Evolutionary conservation across 306 rosid species (phyloP).

Genomic region (Styphnolobium japonicum): DNA sequence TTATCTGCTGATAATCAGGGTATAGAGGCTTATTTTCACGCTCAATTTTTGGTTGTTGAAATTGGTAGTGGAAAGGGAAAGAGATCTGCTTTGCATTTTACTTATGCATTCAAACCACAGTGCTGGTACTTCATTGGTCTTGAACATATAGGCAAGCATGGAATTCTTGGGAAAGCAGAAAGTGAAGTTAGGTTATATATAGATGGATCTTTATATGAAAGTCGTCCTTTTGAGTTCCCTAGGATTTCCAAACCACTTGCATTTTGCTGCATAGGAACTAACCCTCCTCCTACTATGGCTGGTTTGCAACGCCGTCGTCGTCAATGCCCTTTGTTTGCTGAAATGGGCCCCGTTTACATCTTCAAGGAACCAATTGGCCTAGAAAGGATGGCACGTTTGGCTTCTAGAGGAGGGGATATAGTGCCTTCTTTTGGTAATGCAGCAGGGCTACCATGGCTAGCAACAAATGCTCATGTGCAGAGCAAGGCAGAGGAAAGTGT

Average conservation of each 20-base stretch:
- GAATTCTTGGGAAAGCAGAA: slow-evolving; percentile 82
- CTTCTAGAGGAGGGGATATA: slow-evolving; percentile 88
- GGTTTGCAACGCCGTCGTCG: slow-evolving; percentile 99
- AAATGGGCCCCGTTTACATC: slow-evolving; percentile 96
- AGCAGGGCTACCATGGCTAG: slow-evolving; percentile 90
- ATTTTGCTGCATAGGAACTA: slow-evolving; percentile 98
- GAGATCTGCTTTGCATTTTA: slow-evolving; percentile 94
- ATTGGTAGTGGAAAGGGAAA: slow-evolving; percentile 84
- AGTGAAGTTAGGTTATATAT: slow-evolving; percentile 82
- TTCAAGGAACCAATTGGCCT: slow-evolving; percentile 93
- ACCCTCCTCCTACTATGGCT: slow-evolving; percentile 99
- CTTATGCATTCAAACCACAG: slow-evolving; percentile 95
- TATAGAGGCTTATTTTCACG: slow-evolving; percentile 96
- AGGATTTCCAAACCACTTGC: slow-evolving; percentile 93
- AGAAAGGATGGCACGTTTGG: slow-evolving; percentile 84
- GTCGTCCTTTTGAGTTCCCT: slow-evolving; percentile 90
- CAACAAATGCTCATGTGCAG: slow-evolving; percentile 66
- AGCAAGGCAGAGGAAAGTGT: slow-evolving; percentile 76
- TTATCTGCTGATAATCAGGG: slow-evolving; percentile 96
- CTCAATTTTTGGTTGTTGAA: slow-evolving; percentile 97
- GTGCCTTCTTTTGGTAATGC: slow-evolving; percentile 95
- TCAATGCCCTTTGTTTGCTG: slow-evolving; percentile 98
- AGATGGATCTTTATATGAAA: slow-evolving; percentile 87
- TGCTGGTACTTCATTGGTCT: slow-evolving; percentile 97
- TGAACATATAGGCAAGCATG: slow-evolving; percentile 84